Base-by-base conservation (phyloP, 176 grass and related monocot genomes). In the Bothriochloa decipiens region DNA sequence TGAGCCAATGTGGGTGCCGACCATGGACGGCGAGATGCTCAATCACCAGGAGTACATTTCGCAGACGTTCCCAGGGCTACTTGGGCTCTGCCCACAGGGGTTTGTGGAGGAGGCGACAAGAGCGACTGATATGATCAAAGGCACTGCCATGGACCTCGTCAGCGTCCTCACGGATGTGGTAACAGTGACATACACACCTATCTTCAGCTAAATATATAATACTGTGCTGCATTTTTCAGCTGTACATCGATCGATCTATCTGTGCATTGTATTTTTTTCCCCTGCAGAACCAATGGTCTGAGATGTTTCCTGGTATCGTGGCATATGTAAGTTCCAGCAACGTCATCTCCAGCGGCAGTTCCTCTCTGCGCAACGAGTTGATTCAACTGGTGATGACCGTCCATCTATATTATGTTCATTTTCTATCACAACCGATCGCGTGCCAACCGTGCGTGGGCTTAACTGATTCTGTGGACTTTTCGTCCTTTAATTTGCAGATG, bases 61-160 rank as follows among this genome's bases (percentile, higher is more conserved):
- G 42, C 7, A 75, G 9, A 50, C 46, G 0, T 75, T 53, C 72
- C 72, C 72, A 1, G 46, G 72, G 72, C 17, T 75, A 6, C 72
- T 75, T 33, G 72, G 72, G 45, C 15, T 75, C 46, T 75, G 72
- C 46, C 72, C 71, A 18, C 43, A 4, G 71, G 43, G 71, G 7
- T 74, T 49, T 29, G n/a, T 29, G 14, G 25, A 16, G 43, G 71
- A 74, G 71, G 71, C 71, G 4, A 74, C 71, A 50, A 74, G 43
- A 26, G 71, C 47, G 3, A 49, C 25, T 28, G 71, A 50, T 29
- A 29, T 29, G 42, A 50, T 74, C 43, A 28, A 29, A 29, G 25
- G 71, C 43, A 7, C 25, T 1, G 71, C 71, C 43, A 16, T 49
- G 7, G 25, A 74, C 43, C 3, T 74, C 43, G 71, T 74, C 25